Base-by-base conservation (phyloP, 768 basidiomycete species). In the Pisolithus microcarpus region DNA sequence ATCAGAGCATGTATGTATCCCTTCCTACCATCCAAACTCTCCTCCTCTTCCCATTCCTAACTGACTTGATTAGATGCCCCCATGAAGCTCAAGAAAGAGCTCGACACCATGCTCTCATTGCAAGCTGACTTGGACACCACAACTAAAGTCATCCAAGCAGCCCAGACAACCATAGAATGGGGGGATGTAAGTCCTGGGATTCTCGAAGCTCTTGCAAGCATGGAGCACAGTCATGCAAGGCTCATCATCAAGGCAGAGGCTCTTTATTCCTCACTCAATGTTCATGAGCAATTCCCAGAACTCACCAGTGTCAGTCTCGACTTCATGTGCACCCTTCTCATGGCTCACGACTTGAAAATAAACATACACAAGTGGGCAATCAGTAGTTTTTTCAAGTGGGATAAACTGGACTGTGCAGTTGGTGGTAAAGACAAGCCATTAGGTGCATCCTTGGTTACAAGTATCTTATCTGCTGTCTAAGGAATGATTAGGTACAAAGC, bases 321-420 rank as follows among this genome's bases (percentile, higher is more conserved):
- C 5, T 70, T 70, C 51, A 59, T 71, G 2, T 52, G 52, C 3
- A 61, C 56, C 0, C 64, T 75, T 0, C 48, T 74, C 1, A 57
- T 71, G 49, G 68, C 65, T 4, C 59, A 61, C 0, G 70, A 74
- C 52, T 58, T 72, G 24, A 75, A 74, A 50, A 69, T 71, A 19
- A 71, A 67, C 47, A 69, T 73, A 5, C 52, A 64, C 8, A 69
- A 67, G 48, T 53, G 58, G 0, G 30, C 30, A 9, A 61, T 72
- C 10, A 61, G 63, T 0, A 62, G 61, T 16, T 72, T 74, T 40
- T 68, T 69, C 24, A 68, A 72, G 40, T 70, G 67, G 65, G 70
- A 73, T 16, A 59, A 56, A 15, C 56, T 71, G 1, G 66, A 71
- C 46, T 65, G 62, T 26, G 70, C 71, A 34, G 34, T 34, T 1